Conservation (phyloP, 148 eudicot genomes). For the Talinum fruticosum region DNA sequence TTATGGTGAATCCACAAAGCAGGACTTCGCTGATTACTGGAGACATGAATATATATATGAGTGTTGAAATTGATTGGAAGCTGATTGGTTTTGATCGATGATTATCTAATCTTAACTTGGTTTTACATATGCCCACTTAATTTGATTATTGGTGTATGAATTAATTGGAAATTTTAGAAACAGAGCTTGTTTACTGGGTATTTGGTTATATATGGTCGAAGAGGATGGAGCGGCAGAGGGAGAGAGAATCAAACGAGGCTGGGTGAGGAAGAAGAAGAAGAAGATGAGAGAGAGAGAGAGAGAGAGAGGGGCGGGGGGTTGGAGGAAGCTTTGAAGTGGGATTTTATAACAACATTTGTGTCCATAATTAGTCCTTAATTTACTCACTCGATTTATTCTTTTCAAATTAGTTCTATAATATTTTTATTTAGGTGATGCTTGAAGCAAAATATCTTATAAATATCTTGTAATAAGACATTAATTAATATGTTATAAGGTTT, state of each 20-base stretch:
- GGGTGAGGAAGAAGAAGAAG: neutral
- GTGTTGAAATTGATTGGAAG: neutral
- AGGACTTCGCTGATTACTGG: slow-evolving; percentile 67
- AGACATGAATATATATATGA: slow-evolving; percentile 38
- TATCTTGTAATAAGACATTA: too few relatives aligned
- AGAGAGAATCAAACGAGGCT: neutral
- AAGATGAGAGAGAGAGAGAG: neutral
- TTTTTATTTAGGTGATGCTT: too few relatives aligned
- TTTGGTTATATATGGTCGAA: too few relatives aligned
- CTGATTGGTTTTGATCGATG: too few relatives aligned
- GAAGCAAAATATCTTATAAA: too few relatives aligned
- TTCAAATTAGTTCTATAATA: too few relatives aligned
- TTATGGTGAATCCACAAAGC: slow-evolving; percentile 56
- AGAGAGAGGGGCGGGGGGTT: neutral
- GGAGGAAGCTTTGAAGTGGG: neutral
- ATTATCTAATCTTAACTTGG: too few relatives aligned
- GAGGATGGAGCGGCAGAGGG: neutral
- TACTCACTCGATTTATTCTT: too few relatives aligned
- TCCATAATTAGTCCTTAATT: too few relatives aligned
- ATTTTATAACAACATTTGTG: neutral
- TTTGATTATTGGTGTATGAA: too few relatives aligned
- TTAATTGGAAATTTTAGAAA: neutral
- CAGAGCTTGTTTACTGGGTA: neutral
- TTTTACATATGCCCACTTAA: too few relatives aligned
- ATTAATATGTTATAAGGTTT: too few relatives aligned